Conservation (phyloP, 108 stramenopile genomes). For the Pseudonitzschia delicatissima region DNA sequence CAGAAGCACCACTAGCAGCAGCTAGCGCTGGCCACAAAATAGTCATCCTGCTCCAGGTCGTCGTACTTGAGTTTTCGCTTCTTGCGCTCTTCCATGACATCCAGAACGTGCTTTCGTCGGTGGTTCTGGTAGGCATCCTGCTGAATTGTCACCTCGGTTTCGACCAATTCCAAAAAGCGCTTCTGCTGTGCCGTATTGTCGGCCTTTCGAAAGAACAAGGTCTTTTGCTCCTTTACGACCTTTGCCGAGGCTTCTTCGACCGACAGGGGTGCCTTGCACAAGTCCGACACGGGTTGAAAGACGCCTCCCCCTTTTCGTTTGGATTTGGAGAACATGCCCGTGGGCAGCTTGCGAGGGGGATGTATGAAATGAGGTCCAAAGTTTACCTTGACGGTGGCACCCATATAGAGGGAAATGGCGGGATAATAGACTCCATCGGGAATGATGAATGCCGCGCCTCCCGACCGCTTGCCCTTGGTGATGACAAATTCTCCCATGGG, state of each 20-base stretch:
- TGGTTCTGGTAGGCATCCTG: slow-evolving; percentile 48
- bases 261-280: slow-evolving; percentile 52
- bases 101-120: slow-evolving; percentile 43
- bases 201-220: slow-evolving; percentile 31
- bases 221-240: slow-evolving; percentile 40
- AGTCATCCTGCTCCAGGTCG: slow-evolving; percentile 49
- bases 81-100: slow-evolving; percentile 42
- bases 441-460: slow-evolving; percentile 69
- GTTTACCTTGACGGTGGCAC: slow-evolving; percentile 63
- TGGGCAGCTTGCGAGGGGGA: slow-evolving; percentile 48
- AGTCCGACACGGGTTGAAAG: slow-evolving; percentile 48
- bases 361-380: slow-evolving; percentile 85
- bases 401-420: slow-evolving; percentile 75
- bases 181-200: slow-evolving; percentile 40
- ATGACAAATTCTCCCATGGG: slow-evolving; percentile 63
- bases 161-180: slow-evolving; percentile 58
- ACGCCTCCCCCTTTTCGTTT: slow-evolving; percentile 6
- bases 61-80: slow-evolving; percentile 41
- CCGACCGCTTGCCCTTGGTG: slow-evolving; percentile 41
- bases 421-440: slow-evolving; percentile 75
- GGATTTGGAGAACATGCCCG: slow-evolving; percentile 11
- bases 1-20: too few species aligned
- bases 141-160: slow-evolving; percentile 49
- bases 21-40: too few species aligned
- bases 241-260: slow-evolving; percentile 53